Evolutionary conservation across 805 yeast species (phyloP), one percentile per base, ranked within the genome.

Genomic region (Babjeviella inositovora): DNA sequence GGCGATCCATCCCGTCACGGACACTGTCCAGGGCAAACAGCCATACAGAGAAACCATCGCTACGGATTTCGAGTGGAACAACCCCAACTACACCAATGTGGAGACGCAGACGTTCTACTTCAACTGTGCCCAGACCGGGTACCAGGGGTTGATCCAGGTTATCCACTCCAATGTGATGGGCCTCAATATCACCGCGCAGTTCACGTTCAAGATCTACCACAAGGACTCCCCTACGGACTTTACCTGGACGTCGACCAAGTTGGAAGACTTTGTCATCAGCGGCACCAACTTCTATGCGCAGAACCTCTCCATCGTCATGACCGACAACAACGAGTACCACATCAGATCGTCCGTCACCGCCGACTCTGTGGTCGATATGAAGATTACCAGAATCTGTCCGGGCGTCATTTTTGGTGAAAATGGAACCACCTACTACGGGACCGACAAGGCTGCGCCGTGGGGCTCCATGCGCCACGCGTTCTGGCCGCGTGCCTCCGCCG

Each of bases 31-130:
- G 19, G 65, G 54, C 15, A 57, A 60, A 18, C 69, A 71, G 33
- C 64, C 79, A 2, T 79, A 53, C 38, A 57, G 71, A 14, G 59
- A 53, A 12, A 64, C 90, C 16, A 52, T 62, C 7, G 41, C 47
- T n/a, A 66, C 61, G 9, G 98, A 90, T 46, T 67, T 81, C 39
- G 45, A 56, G 25, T 90, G 93, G 87, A 47, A 55, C 28, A 51
- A 57, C 18, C 95, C 95, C 8, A 52, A 59, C 17, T 71, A 63
- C 39, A 82, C 97, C 23, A 84, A 84, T 45, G 98, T 90, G 19
- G 98, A 90, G 53, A 90, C 98, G 8, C 92, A 79, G 47, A 76
- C 92, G 15, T 90, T 85, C 43, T 90, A 90, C 51, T 81, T 82
- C 50, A 58, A 68, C 17, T 70, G 72, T 39, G 46, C 66, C 30